These are phyloP conservation scores for Neonectria coccinea DNA, from an alignment of 2,329 filamentous ascomycete species.

Conservation along the genomic window DNA sequence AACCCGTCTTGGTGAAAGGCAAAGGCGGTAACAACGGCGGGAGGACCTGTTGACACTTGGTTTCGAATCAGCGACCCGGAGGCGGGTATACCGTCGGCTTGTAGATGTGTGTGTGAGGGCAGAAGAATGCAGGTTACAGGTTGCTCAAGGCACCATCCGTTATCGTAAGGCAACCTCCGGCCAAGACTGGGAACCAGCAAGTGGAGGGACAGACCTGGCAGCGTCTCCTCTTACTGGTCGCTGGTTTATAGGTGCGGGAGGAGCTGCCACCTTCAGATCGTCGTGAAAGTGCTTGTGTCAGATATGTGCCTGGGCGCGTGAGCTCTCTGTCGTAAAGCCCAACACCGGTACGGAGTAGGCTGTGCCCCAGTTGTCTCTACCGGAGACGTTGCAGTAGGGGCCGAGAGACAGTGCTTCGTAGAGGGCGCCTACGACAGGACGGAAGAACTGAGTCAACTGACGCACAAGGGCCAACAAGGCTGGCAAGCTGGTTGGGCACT, in stretches of 20 bases:
- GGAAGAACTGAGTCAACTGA: conserved; percentile 24
- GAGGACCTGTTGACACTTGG: conserved; percentile 4
- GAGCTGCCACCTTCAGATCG: conserved; percentile 25
- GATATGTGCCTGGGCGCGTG: conserved; percentile 35
- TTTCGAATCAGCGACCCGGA: conserved; percentile 25
- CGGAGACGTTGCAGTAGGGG: conserved; percentile 29
- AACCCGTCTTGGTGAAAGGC: conserved; percentile 32
- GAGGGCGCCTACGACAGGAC: conserved; percentile 19
- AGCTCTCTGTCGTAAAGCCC: conserved; percentile 37
- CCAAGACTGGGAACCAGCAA: conserved; percentile 7
- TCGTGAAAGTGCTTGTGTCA: conserved; percentile 32
- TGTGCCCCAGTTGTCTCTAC: conserved; percentile 20
- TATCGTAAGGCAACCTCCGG: conserved; percentile 19
- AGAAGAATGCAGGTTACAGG: conserved; percentile 3
- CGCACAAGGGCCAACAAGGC: conserved; percentile 4
- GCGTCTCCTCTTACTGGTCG: conserved; percentile 17
- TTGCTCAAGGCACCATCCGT: conserved; percentile 15
- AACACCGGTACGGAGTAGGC: conserved; percentile 31
- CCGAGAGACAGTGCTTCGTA: conserved; percentile 16
- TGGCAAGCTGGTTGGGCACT: conserved; percentile 2
- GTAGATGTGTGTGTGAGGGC: not conserved
- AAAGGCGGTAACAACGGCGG: conserved; percentile 31
- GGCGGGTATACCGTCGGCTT: conserved; percentile 14
- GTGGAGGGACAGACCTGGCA: conserved; percentile 4
- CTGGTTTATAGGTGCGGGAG: conserved; percentile 14